Conservation (phyloP, 805 yeast species). For the Ogataea neopini region DNA sequence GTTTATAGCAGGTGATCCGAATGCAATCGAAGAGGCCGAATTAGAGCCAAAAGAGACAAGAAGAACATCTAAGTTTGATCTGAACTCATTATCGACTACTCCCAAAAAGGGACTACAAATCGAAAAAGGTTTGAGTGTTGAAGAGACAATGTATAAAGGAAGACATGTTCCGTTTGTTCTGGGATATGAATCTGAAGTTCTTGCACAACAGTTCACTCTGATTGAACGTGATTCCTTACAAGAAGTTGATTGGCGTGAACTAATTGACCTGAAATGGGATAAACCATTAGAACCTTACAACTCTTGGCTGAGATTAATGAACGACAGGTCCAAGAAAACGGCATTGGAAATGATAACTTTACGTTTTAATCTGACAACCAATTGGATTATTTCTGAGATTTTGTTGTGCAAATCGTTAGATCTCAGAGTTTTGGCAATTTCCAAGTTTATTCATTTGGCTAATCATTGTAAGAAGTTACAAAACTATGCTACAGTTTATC, state of each 20-base stretch:
- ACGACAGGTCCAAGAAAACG: slow-evolving; percentile 45
- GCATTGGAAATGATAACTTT: slow-evolving; percentile 84
- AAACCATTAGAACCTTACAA: slow-evolving; percentile 64
- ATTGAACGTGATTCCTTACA: slow-evolving; percentile 82
- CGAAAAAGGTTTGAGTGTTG: slow-evolving; percentile 31
- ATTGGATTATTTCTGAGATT: slow-evolving; percentile 91
- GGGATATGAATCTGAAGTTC: slow-evolving; percentile 60
- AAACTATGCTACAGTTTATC: slow-evolving; percentile 86
- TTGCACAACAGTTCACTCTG: slow-evolving; percentile 82
- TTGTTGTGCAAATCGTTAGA: slow-evolving; percentile 61
- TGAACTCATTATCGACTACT: slow-evolving; percentile 30
- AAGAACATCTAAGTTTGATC: slow-evolving; percentile 28
- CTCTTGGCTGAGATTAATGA: slow-evolving; percentile 81
- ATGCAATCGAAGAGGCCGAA: neutral
- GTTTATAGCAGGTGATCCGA: slow-evolving; percentile 30
- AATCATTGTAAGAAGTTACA: slow-evolving; percentile 69
- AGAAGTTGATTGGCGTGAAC: slow-evolving; percentile 91
- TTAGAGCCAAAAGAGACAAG: slow-evolving; percentile 7
- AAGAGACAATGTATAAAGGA: slow-evolving; percentile 43
- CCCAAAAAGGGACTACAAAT: slow-evolving; percentile 26
- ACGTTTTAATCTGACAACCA: slow-evolving; percentile 83
- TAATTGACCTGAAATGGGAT: slow-evolving; percentile 75
- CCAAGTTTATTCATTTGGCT: slow-evolving; percentile 86
- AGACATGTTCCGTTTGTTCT: slow-evolving; percentile 82
- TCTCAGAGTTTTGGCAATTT: slow-evolving; percentile 68